These are phyloP conservation scores for Sarcodon aspratus DNA, from an alignment of 768 basidiomycete species.

Conservation along the genomic window DNA sequence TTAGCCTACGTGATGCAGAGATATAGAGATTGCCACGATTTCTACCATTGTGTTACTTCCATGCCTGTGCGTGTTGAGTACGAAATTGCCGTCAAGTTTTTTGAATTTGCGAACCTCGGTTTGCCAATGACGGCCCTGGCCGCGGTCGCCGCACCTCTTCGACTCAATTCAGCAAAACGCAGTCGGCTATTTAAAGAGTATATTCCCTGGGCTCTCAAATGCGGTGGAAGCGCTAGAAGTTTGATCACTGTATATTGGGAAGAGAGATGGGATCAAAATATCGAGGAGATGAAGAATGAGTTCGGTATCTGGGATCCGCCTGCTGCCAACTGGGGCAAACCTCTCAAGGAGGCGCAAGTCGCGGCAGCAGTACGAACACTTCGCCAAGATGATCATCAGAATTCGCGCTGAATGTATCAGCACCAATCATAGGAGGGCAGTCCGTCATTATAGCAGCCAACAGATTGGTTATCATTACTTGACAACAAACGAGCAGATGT, in stretches of 20 bases:
- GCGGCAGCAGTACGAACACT: no score
- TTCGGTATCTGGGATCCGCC: slow-evolving; percentile 83
- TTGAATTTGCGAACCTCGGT: slow-evolving; percentile 88
- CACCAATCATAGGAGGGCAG: no score
- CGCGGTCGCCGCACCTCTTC: slow-evolving; percentile 67
- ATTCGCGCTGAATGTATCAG: no score
- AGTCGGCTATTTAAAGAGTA: slow-evolving; percentile 59
- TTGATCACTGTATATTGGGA: slow-evolving; percentile 95
- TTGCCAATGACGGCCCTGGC: slow-evolving; percentile 82
- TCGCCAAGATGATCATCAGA: no score
- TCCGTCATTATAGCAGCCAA: no score
- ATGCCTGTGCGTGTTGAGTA: slow-evolving; percentile 85
- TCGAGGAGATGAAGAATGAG: slow-evolving; percentile 76
- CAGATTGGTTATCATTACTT: no score
- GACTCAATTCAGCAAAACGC: slow-evolving; percentile 38
- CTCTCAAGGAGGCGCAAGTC: slow-evolving; percentile 40
- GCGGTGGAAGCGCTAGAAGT: slow-evolving; percentile 62
- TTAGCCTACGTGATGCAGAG: slow-evolving; percentile 97
- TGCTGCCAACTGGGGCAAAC: slow-evolving; percentile 54
- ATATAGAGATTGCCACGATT: slow-evolving; percentile 96
- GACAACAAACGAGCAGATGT: no score
- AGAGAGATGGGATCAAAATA: slow-evolving; percentile 76
- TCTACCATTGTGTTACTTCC: slow-evolving; percentile 87
- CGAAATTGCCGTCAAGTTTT: slow-evolving; percentile 89
- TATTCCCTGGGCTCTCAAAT: slow-evolving; percentile 86